Conservation (phyloP, 805 yeast genomes). For the Nakazawaea anatomiae region DNA sequence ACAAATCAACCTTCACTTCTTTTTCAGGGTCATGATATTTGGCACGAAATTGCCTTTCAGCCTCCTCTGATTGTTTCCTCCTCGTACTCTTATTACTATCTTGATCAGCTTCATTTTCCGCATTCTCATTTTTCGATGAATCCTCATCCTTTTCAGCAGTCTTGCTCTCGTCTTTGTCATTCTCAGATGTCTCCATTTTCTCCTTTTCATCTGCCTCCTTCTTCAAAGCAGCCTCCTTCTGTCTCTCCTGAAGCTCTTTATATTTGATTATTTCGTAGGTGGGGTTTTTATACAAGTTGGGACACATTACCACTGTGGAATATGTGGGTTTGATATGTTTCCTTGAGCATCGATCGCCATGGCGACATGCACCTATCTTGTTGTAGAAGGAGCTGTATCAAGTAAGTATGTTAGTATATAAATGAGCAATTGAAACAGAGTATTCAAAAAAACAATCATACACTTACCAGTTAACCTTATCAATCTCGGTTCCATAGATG, state of each 20-base stretch:
- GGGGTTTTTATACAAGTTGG: conserved; percentile 63
- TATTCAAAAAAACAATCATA: no score
- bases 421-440: no score
- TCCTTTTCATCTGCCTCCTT: conserved; percentile 4
- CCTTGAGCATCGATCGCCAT: conserved; percentile 82
- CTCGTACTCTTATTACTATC: not conserved
- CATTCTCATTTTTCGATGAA: not conserved
- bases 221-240: not conserved
- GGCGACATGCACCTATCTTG: conserved; percentile 90
- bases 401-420: not conserved
- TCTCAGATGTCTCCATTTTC: not conserved
- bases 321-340: conserved; percentile 60
- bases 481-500: conserved; percentile 2
- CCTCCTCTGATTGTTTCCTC: conserved; percentile 5
- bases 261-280: conserved; percentile 30
- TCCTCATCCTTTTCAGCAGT: not conserved
- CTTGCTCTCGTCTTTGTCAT: no score
- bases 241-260: conserved; percentile 18
- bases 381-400: conserved; percentile 43
- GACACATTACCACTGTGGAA: conserved; percentile 60
- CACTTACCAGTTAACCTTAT: conserved; percentile 6
- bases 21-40: conserved; percentile 1
- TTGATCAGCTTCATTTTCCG: not conserved
- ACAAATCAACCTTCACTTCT: conserved; percentile 15
- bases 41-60: conserved; percentile 2